phyloP scores from a whole-genome alignment of 805 yeast species.

The Saturnispora sekii region DNA sequence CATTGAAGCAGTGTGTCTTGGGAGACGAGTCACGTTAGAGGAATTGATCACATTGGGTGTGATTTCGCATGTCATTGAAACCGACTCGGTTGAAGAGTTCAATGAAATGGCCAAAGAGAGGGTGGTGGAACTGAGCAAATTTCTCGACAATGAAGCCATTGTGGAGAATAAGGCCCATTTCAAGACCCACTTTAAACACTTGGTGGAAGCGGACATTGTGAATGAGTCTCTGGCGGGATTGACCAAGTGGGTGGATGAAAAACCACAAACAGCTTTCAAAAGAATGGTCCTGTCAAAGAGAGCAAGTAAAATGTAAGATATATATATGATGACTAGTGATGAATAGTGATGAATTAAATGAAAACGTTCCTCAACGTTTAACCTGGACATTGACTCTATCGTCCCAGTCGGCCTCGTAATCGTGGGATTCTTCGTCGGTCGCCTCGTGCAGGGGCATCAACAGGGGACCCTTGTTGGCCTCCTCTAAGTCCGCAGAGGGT shows the following conservation, averaged over 20 bases:
- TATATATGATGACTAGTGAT: conserved; percentile 19
- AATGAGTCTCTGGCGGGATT: conserved; percentile 64
- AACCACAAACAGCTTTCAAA: conserved; percentile 49
- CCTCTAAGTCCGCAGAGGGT: conserved; percentile 21
- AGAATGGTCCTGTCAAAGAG: conserved; percentile 8
- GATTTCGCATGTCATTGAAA: conserved; percentile 45
- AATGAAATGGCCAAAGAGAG: conserved; percentile 32
- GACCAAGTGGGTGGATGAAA: conserved; percentile 58
- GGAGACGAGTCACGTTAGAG: conserved; percentile 53
- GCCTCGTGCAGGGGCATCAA: conserved; percentile 38
- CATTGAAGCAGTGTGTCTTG: conserved; percentile 61
- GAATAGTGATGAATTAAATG: not conserved
- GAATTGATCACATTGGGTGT: conserved; percentile 51
- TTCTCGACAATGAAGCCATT: conserved; percentile 38
- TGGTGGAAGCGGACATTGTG: conserved; percentile 42
- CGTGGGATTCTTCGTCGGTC: conserved; percentile 43
- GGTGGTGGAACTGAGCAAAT: conserved; percentile 27
- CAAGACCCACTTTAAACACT: conserved; percentile 24
- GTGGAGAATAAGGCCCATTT: conserved; percentile 36
- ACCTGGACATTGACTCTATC: conserved; percentile 22
- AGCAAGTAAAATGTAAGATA: conserved; percentile 18
- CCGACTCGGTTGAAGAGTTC: conserved; percentile 30
- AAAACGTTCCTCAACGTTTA: conserved; percentile 26
- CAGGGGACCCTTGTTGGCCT: conserved; percentile 17
- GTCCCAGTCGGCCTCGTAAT: conserved; percentile 47